Base-by-base conservation (phyloP, 2,329 filamentous ascomycete species). In the Torrubiella hemipterigena region DNA sequence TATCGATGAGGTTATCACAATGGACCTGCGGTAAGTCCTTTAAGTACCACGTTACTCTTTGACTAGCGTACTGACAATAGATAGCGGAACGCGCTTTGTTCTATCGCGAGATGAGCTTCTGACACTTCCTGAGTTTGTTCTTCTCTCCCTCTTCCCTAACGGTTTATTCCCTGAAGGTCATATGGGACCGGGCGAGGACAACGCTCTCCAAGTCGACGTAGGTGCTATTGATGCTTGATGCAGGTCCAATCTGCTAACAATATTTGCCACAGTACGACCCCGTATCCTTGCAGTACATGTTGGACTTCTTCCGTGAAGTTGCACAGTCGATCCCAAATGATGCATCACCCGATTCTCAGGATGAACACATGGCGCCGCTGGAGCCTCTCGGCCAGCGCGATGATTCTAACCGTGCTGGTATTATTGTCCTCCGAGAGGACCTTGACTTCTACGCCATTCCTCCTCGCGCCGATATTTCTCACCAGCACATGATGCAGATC, bases 401-500 rank as follows among this genome's bases (percentile, higher is more conserved):
- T 69, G 93, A 64, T 76, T 91, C 47, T 68, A 94, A 69, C 76
- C 87, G 91, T 32, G 91, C 91, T 13, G 91, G 91, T 13, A 98
- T 98, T 56, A 98, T 98, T 47, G 91, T 98, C 21, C 65, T 98
- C 38, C 73, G 91, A 29, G 91, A 98, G 56, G 91, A 98, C 48
- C 70, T 98, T 27, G 91, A 98, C 56, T 98, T 98, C 53, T 98
- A 98, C 53, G 85, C 77, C 27, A 96, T 98, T 40, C 91, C 91
- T 20, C 91, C 91, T 20, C 69, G 72, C 38, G 63, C 80, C 22
- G 82, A 93, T 39, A 93, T 98, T 43, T 75, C 77, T 41, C 83
- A 89, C 45, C 60, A 72, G 15, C 85, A 95, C 48, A 96, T 98
- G 89, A 83, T 94, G 35, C 81, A 93, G 46, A 81, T 98, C 39